phyloP scores from a whole-genome alignment of 345 rosid species.

The Citrus sp. region DNA sequence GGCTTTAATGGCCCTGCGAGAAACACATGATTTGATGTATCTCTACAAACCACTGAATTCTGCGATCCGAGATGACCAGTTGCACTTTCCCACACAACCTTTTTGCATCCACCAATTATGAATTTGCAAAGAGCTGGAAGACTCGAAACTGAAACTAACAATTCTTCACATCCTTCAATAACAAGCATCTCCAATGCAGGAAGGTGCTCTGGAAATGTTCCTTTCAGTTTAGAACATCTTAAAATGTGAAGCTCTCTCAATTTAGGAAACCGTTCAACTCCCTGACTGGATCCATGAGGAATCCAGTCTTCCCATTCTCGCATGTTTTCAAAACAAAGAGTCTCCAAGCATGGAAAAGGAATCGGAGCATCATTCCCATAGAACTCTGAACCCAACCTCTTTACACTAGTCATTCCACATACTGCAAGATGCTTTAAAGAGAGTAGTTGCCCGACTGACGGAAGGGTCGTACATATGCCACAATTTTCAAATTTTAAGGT shows the following conservation, averaged over 20 bases:
- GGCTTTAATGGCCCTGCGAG: not conserved
- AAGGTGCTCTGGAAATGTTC: too few species aligned
- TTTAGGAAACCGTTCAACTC: slow-evolving; percentile 22
- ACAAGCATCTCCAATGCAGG: too few species aligned
- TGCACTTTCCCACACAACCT: too few species aligned
- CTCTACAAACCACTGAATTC: not conserved
- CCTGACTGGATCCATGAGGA: not conserved
- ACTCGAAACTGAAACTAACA: too few species aligned
- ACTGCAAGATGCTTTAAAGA: not conserved
- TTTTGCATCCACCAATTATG: too few species aligned
- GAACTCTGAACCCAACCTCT: not conserved
- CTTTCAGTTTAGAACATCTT: too few species aligned
- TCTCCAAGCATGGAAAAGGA: slow-evolving; percentile 7
- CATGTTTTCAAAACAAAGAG: slow-evolving; percentile 18
- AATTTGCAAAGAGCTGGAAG: too few species aligned
- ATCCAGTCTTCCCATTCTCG: slow-evolving; percentile 32
- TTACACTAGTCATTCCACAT: not conserved
- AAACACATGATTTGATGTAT: not conserved
- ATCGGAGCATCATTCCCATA: not conserved
- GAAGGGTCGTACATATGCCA: not conserved
- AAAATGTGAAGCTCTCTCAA: slow-evolving; percentile 26
- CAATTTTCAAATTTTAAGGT: not conserved
- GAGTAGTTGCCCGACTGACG: slow-evolving; percentile 1
- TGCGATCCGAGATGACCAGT: too few species aligned
- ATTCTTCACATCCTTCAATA: too few species aligned